These are phyloP conservation scores for Fraxinus dipetala DNA, from an alignment of 305 asterid genomes.

Conservation along the genomic window DNA sequence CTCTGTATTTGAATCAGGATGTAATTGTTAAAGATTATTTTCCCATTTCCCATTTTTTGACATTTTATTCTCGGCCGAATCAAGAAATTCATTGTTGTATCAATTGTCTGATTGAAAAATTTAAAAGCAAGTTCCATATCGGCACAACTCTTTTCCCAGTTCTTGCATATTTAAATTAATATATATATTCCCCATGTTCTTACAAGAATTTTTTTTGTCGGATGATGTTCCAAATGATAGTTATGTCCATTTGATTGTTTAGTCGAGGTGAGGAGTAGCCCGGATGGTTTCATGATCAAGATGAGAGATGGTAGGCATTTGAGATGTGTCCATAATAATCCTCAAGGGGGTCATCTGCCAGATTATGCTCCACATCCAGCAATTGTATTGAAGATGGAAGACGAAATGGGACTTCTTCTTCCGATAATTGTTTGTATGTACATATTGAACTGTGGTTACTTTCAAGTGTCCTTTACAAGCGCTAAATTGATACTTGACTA, in stretches of 20 bases:
- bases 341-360: constrained; percentile 66
- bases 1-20: not conserved
- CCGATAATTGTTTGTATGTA: constrained; percentile 83
- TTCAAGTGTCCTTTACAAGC: not conserved
- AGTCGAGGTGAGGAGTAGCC: constrained; percentile 87
- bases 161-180: not conserved
- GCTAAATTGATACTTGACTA: not conserved
- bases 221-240: not conserved
- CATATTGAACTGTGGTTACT: not conserved
- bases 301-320: constrained; percentile 82
- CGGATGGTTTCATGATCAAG: constrained; percentile 77
- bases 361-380: constrained; percentile 84
- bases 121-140: not conserved
- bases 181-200: not conserved
- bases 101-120: not conserved
- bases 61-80: not conserved
- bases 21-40: not conserved
- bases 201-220: not conserved
- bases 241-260: constrained; percentile 11
- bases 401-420: constrained; percentile 80
- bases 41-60: not conserved
- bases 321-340: constrained; percentile 69
- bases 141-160: not conserved
- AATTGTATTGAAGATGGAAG: constrained; percentile 83
- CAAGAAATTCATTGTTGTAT: not conserved